Evolutionary conservation across 2,329 filamentous ascomycete genomes (phyloP), one percentile per base, ranked within the genome.

Genomic region (Tothia fuscella): DNA sequence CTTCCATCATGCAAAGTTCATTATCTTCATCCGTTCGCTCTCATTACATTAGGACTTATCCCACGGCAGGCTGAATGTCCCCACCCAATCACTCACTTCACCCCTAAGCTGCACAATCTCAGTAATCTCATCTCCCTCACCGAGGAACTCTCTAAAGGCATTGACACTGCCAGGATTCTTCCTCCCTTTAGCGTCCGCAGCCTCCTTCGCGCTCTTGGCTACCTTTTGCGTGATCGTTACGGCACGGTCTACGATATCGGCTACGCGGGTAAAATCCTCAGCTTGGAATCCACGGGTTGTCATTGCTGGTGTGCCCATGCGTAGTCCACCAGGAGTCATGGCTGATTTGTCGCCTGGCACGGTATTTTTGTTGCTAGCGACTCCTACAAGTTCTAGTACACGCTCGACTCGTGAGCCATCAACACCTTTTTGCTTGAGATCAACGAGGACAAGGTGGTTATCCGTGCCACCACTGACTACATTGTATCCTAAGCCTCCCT

Each of bases 291-390:
- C 91, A 67, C 91, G 82, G 56, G 78, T 87, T 45, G 88, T 94
- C 91, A 98, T 98, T 63, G 91, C 91, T 36, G 91, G 91, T 34
- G 88, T 91, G 58, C 91, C 91, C 56, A 98, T 93, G 53, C 91
- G 86, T 63, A 98, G 80, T 71, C 91, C 91, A 58, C 80, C 86
- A 42, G 91, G 91, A 49, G 86, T 94, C 52, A 98, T 76, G 37
- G 91, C 91, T 45, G 85, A 93, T 74, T 93, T 95, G 74, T 98
- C 91, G 49, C 91, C 91, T 30, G 91, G 91, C 46, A 94, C 91
- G 47, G 85, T 82, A 78, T 98, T 98, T 80, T 98, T 98, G 80
- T 98, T 98, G 77, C 87, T 93, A 48, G 91, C 88, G 63, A 98
- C 93, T 73, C 94, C 93, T 67, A 95, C 91, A 64, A 93, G 83